Evolutionary conservation across 768 basidiomycete genomes (phyloP).

Genomic region (Tephrocybe sp.): DNA sequence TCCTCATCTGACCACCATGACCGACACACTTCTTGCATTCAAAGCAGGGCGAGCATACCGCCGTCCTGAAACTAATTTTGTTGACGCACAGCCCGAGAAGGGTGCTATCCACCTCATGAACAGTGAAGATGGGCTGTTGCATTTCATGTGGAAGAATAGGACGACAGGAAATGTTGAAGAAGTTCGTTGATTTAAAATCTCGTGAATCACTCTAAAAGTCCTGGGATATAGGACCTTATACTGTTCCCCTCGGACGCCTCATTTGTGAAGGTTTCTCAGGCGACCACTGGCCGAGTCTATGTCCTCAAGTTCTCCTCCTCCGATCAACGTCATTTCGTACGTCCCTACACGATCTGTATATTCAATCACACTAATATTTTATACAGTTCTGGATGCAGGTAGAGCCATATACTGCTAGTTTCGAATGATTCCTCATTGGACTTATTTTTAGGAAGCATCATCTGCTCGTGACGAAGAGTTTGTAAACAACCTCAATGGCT

Average conservation of each 20-base stretch:
- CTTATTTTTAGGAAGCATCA: slow-evolving; percentile 59
- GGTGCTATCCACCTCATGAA: slow-evolving; percentile 69
- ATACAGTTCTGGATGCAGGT: slow-evolving; percentile 88
- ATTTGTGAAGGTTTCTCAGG: slow-evolving; percentile 72
- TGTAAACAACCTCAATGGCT: slow-evolving; percentile 64
- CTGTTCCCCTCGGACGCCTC: slow-evolving; percentile 84
- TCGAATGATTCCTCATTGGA: not conserved
- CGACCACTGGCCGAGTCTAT: slow-evolving; percentile 65
- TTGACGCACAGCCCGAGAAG: slow-evolving; percentile 67
- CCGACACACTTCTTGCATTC: slow-evolving; percentile 48
- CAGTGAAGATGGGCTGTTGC: slow-evolving; percentile 73
- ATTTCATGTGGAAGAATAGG: slow-evolving; percentile 80
- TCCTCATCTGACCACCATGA: slow-evolving; percentile 3
- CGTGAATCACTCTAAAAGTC: not conserved
- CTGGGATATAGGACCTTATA: slow-evolving; percentile 66
- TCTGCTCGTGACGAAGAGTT: slow-evolving; percentile 70
- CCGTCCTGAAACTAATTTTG: slow-evolving; percentile 60
- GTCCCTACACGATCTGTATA: slow-evolving; percentile 1
- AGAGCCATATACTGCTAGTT: not conserved
- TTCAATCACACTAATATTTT: slow-evolving; percentile 7
- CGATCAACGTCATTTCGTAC: slow-evolving; percentile 87
- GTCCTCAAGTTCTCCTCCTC: slow-evolving; percentile 93
- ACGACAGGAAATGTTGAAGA: slow-evolving; percentile 59
- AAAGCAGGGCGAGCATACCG: slow-evolving; percentile 78
- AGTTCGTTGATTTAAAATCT: slow-evolving; percentile 30